phyloP scores from a whole-genome alignment of 176 grass and related monocot species.

The Rhynchospora breviuscula region DNA sequence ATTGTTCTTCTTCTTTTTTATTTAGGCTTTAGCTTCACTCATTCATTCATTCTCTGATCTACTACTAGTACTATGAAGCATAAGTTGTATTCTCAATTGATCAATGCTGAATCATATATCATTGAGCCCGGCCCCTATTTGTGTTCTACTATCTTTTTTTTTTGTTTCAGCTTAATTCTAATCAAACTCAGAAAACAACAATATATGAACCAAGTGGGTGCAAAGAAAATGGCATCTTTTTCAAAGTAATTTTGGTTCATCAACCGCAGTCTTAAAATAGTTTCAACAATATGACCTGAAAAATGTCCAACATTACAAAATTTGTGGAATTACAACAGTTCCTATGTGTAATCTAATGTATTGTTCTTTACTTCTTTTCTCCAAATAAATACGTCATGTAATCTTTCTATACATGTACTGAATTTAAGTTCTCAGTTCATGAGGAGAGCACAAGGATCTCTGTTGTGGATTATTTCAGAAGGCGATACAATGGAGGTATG shows the following conservation, averaged over 20 bases:
- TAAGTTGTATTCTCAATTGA: too few relatives aligned
- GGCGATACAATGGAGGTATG: slow-evolving; percentile 69
- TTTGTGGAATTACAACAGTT: slow-evolving; percentile 50
- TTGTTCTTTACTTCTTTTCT: neutral
- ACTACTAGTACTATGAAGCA: too few relatives aligned
- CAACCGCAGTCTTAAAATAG: too few relatives aligned
- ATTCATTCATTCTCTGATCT: too few relatives aligned
- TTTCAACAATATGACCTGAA: too few relatives aligned
- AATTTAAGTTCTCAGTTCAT: slow-evolving; percentile 56
- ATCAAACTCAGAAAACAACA: neutral
- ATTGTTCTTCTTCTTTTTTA: too few relatives aligned
- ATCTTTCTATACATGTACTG: neutral
- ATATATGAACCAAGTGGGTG: neutral
- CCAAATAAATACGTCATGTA: neutral
- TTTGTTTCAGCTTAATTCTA: neutral
- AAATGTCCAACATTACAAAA: slow-evolving; percentile 54
- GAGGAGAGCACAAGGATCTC: slow-evolving; percentile 29
- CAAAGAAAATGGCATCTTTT: neutral
- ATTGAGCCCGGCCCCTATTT: too few relatives aligned
- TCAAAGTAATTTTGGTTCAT: neutral
- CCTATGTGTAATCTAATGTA: slow-evolving; percentile 59
- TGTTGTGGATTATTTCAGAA: slow-evolving; percentile 63
- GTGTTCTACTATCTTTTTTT: neutral
- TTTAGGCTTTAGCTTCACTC: too few relatives aligned
- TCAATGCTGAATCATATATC: too few relatives aligned